Evolutionary conservation across 1,284 basidiomycete species (phyloP).

Genomic region (Sanghuangporus baumii): DNA sequence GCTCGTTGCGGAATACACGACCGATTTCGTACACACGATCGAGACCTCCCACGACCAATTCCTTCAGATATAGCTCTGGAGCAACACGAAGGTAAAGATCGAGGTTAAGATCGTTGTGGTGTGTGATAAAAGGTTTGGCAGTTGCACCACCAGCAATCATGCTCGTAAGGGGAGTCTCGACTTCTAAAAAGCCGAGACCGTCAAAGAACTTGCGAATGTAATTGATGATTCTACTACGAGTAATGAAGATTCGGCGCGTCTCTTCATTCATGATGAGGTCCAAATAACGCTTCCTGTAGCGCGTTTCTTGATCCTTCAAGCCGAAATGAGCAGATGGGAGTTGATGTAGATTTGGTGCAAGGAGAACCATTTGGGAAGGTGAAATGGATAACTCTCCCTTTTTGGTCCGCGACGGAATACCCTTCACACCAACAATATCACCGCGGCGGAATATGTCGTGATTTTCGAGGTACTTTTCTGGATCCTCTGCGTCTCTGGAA

Average conservation of each 20-base stretch:
- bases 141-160: conserved; percentile 97
- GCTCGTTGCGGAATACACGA: conserved; percentile 97
- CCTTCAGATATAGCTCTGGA: conserved; percentile 97
- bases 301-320: conserved; percentile 93
- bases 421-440: conserved; percentile 92
- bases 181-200: conserved; percentile 93
- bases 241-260: conserved; percentile 89
- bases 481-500: conserved; percentile 62
- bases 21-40: conserved; percentile 99
- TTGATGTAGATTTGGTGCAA: conserved; percentile 95
- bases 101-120: conserved; percentile 97
- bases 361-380: conserved; percentile 78
- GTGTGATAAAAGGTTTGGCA: conserved; percentile 97
- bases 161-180: conserved; percentile 98
- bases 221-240: conserved; percentile 84
- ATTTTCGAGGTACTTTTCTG: conserved; percentile 63
- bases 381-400: conserved; percentile 94
- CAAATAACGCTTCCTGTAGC: conserved; percentile 98
- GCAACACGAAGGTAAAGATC: conserved; percentile 98
- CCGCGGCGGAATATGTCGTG: conserved; percentile 93
- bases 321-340: conserved; percentile 88
- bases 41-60: conserved; percentile 94
- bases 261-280: conserved; percentile 95
- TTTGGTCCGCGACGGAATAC: conserved; percentile 88
- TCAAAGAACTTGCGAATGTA: conserved; percentile 92